These are phyloP conservation scores for Plasmodium adleri DNA, from an alignment of 169 alveolate genomes.

Conservation along the genomic window DNA sequence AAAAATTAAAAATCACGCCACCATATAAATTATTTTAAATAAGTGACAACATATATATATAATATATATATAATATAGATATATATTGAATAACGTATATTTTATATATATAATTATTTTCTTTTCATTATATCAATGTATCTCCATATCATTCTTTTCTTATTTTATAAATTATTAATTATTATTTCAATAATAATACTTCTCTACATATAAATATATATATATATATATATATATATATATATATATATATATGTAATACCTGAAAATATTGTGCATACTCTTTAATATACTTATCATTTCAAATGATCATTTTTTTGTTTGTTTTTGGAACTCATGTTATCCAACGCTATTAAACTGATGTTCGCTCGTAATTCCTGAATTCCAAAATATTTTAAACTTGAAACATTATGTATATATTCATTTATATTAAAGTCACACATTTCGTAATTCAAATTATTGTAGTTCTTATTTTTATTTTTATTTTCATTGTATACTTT, in stretches of 20 bases:
- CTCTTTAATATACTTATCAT: neutral
- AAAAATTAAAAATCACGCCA: too few relatives aligned
- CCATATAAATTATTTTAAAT: too few relatives aligned
- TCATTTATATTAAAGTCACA: conserved; percentile 62
- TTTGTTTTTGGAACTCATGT: neutral
- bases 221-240: neutral
- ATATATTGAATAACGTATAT: too few relatives aligned
- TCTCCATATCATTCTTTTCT: too few relatives aligned
- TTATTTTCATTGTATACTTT: conserved; percentile 21
- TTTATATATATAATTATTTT: too few relatives aligned
- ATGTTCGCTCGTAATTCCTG: conserved; percentile 55
- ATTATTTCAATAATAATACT: neutral
- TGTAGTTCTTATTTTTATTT: neutral
- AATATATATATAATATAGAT: too few relatives aligned
- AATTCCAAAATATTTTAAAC: conserved; percentile 60
- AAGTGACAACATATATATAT: too few relatives aligned
- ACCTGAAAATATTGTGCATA: too few relatives aligned
- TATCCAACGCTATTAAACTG: conserved; percentile 64
- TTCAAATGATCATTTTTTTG: conserved; percentile 3
- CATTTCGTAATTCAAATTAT: neutral
- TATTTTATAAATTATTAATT: too few relatives aligned
- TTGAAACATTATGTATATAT: conserved; percentile 58
- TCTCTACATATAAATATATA: neutral
- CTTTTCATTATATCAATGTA: too few relatives aligned
- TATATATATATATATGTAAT: neutral